Evolutionary conservation across 1,139 yeast species (phyloP), one percentile per base, ranked within the genome.

Genomic region (Yamadazyma conglobata): DNA sequence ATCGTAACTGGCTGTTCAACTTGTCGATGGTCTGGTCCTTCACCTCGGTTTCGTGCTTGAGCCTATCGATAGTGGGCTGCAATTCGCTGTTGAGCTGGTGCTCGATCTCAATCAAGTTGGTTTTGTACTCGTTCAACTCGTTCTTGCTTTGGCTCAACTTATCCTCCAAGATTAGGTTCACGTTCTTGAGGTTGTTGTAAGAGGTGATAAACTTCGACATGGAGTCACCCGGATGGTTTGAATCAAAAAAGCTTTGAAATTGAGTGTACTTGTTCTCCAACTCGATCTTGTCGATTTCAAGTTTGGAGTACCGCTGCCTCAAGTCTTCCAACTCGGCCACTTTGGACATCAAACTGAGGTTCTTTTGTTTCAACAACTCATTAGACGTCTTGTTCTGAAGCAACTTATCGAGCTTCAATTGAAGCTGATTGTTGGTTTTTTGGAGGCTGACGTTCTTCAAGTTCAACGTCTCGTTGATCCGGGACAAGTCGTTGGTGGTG

Each of bases 261-360:
- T 59, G 63, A 23, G 64, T 57, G 34, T 64, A 57, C 32, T 61
- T 69, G 5, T 64, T 56, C 29, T 71, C 66, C 24, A 78, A 49
- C 20, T 68, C 65, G 12, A 76, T 52, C 35, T 76, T 58, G 39
- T 77, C 74, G 25, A 79, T 52, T 42, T 79, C 80, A 12, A 77
- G 48, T 10, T 69, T 69, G 23, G 74, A 70, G 10, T 63, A 63
- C 29, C 67, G 64, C 27, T 65, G 69, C 35, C 78, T 73, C 4
- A 74, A 43, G 1, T 52, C 54, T 24, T 72, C 75, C 32, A 71
- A 52, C 9, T 56, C 55, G 5, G 54, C 47, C 7, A 79, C 33
- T 39, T 71, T 73, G 10, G 54, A 50, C 19, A 37, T 24, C 21
- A 67, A 50, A 1, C 66, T 44, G 1, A 46, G 33, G 30, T 61